These are phyloP conservation scores for Candida vartiovaarae DNA, from an alignment of 805 yeast species.

Conservation along the genomic window DNA sequence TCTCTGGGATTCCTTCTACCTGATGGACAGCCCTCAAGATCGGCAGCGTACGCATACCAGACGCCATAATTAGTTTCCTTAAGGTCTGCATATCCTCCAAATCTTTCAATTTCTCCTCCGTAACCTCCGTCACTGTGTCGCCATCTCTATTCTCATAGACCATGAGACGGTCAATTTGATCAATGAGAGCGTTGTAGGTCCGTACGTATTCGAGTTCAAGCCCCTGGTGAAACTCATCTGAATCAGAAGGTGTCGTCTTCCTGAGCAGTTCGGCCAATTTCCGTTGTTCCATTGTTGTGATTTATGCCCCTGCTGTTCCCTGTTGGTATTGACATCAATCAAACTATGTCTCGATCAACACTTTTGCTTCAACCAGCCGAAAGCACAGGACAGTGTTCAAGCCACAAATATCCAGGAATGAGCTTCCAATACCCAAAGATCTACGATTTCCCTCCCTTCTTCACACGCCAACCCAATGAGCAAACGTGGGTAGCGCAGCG, in stretches of 20 bases:
- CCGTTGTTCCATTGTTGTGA: neutral
- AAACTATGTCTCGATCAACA: neutral
- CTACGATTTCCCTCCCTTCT: slow-evolving; percentile 78
- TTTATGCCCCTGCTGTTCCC: neutral
- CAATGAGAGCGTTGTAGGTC: slow-evolving; percentile 8
- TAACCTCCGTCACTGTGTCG: slow-evolving; percentile 1
- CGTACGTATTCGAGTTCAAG: slow-evolving; percentile 11
- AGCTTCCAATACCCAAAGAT: slow-evolving; percentile 12
- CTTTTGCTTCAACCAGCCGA: neutral
- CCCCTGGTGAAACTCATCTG: neutral
- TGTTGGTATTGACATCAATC: neutral
- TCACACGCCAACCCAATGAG: slow-evolving; percentile 81
- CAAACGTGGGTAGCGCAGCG: slow-evolving; percentile 73
- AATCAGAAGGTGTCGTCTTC: neutral
- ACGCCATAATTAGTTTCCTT: slow-evolving; percentile 14
- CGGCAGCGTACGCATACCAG: slow-evolving; percentile 14
- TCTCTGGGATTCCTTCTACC: slow-evolving; percentile 17
- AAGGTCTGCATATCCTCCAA: slow-evolving; percentile 7
- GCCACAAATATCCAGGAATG: neutral
- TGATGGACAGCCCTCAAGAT: slow-evolving; percentile 20
- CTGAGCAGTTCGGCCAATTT: neutral
- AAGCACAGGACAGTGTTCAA: neutral
- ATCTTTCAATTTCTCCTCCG: slow-evolving; percentile 5
- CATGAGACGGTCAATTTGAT: slow-evolving; percentile 7
- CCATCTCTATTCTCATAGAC: slow-evolving; percentile 3